Evolutionary conservation across 2,329 filamentous ascomycete genomes (phyloP).

Genomic region (Chaetoscypha palmicola): DNA sequence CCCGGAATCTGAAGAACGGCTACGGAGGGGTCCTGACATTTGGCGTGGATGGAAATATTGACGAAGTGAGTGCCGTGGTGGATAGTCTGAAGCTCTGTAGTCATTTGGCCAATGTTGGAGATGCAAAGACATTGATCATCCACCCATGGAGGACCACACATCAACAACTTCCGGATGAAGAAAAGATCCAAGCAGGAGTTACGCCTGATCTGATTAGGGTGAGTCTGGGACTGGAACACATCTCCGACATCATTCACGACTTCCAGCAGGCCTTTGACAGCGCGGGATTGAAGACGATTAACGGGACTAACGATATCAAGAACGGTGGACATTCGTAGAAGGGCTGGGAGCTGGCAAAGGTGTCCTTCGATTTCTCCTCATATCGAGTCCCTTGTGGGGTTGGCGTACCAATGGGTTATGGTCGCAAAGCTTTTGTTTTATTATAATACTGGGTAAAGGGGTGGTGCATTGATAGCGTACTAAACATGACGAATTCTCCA

Average conservation of each 20-base stretch:
- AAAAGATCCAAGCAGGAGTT: constrained; percentile 53
- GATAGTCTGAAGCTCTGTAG: constrained; percentile 64
- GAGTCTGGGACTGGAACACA: constrained; percentile 56
- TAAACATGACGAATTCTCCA: too few species aligned
- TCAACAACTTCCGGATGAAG: constrained; percentile 55
- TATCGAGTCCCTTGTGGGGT: too few species aligned
- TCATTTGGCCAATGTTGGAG: constrained; percentile 63
- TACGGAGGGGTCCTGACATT: constrained; percentile 63
- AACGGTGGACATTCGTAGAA: too few species aligned
- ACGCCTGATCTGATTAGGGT: constrained; percentile 39
- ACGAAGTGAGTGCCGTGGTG: constrained; percentile 59
- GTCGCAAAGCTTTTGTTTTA: too few species aligned
- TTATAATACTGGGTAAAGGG: too few species aligned
- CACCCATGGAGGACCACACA: constrained; percentile 64
- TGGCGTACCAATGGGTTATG: too few species aligned
- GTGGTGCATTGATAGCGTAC: too few species aligned
- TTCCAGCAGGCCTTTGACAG: constrained; percentile 35
- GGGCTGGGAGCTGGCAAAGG: too few species aligned
- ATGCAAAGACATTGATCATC: constrained; percentile 54
- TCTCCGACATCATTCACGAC: constrained; percentile 62
- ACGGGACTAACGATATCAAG: too few species aligned
- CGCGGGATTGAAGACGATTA: too few species aligned
- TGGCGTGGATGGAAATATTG: constrained; percentile 57
- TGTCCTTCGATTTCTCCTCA: too few species aligned
- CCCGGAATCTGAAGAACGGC: constrained; percentile 58